Evolutionary conservation across 108 stramenopile genomes (phyloP).

Genomic region (Tribonema minus): DNA sequence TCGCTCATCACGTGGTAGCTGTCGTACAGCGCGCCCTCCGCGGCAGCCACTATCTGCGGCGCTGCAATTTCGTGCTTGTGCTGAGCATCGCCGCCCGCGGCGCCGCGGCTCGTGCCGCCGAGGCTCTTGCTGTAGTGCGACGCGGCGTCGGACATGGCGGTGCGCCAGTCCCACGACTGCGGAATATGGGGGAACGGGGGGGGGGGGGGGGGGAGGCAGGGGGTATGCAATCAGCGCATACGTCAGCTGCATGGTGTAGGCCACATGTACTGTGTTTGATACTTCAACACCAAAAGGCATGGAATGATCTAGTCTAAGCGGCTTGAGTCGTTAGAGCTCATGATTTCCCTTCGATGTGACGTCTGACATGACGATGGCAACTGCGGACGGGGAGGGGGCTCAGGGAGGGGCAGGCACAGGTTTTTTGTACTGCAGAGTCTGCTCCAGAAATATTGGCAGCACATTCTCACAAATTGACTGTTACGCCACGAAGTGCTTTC

Average conservation of each 20-base stretch:
- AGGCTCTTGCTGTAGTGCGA: not conserved
- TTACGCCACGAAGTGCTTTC: not conserved
- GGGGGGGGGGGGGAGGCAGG: not conserved
- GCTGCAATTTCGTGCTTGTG: slow-evolving; percentile 15
- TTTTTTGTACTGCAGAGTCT: no score
- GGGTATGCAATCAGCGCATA: not conserved
- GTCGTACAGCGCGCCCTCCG: not conserved
- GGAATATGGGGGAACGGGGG: not conserved
- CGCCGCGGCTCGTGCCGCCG: not conserved
- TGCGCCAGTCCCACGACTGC: not conserved
- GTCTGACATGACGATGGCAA: no score
- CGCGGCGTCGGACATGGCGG: not conserved
- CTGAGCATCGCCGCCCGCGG: not conserved
- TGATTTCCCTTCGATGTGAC: no score
- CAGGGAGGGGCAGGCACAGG: no score
- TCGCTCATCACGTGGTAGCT: not conserved
- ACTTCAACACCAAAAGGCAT: no score
- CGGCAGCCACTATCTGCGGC: not conserved
- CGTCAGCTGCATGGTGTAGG: no score
- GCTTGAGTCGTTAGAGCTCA: no score
- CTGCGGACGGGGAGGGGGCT: no score
- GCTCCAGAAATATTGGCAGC: no score
- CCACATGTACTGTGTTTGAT: no score
- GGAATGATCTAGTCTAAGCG: no score
- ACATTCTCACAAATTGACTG: no score